Percentiles rank a stretch among this genome's conserved stretches.
Evolutionary conservation across 2,329 filamentous ascomycete genomes (phyloP).

Genomic region (Epichloe brachyelytri): DNA sequence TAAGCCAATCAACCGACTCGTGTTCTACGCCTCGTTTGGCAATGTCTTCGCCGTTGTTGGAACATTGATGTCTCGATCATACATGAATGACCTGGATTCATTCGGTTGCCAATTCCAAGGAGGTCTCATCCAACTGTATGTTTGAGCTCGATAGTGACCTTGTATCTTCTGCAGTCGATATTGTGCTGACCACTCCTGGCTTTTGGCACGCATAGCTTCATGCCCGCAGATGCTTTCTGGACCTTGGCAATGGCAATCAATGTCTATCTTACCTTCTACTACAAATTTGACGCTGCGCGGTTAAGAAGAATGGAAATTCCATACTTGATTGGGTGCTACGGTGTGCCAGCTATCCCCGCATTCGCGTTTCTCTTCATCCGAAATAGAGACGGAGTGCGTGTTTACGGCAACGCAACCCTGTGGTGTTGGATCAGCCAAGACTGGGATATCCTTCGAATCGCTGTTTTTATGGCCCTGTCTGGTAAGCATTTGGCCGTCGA

Average conservation of each 20-base stretch:
- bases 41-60: slow-evolving; percentile 69
- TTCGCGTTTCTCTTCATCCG: slow-evolving; percentile 54
- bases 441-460: slow-evolving; percentile 62
- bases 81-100: slow-evolving; percentile 33
- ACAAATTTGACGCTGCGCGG: slow-evolving; percentile 51
- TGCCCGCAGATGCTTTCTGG: slow-evolving; percentile 65
- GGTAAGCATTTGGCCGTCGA: slow-evolving; percentile 26
- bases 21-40: slow-evolving; percentile 73
- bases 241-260: slow-evolving; percentile 74
- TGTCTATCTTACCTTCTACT: slow-evolving; percentile 71
- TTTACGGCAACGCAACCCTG: slow-evolving; percentile 63
- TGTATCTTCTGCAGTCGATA: too few species aligned
- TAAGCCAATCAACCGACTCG: slow-evolving; percentile 75
- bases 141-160: background rate
- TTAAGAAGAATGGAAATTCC: slow-evolving; percentile 56
- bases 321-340: slow-evolving; percentile 60
- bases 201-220: slow-evolving; percentile 46
- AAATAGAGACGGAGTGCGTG: slow-evolving; percentile 33
- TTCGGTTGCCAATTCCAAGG: slow-evolving; percentile 59
- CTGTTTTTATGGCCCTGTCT: slow-evolving; percentile 64
- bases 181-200: slow-evolving; percentile 8
- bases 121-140: slow-evolving; percentile 72
- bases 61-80: slow-evolving; percentile 57
- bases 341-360: slow-evolving; percentile 56
- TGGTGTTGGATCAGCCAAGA: slow-evolving; percentile 67